Evolutionary conservation across 306 rosid species (phyloP).

Genomic region (Prunus campanulata): DNA sequence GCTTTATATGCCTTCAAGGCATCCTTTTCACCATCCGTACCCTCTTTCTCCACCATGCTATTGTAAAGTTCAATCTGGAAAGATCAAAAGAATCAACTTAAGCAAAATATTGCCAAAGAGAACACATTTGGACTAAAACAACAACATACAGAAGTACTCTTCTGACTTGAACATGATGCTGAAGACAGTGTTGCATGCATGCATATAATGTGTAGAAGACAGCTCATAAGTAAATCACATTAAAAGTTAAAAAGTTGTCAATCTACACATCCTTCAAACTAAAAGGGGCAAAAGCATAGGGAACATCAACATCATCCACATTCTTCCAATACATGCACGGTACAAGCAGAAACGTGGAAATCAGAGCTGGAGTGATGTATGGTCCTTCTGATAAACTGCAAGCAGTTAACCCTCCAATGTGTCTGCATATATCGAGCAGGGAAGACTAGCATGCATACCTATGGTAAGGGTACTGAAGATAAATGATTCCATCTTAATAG

Average conservation of each 20-base stretch:
- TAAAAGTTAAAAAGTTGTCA: not conserved
- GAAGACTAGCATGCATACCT: slow-evolving; percentile 7
- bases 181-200: not conserved
- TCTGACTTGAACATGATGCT: not conserved
- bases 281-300: not conserved
- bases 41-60: slow-evolving; percentile 78
- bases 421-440: not conserved
- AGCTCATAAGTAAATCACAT: not conserved
- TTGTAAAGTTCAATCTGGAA: slow-evolving; percentile 88
- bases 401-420: not conserved
- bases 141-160: not conserved
- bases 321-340: not conserved
- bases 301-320: slow-evolving; percentile 1
- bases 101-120: not conserved
- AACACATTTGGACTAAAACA: not conserved
- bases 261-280: not conserved
- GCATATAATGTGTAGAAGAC: not conserved
- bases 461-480: not conserved
- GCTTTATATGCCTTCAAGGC: slow-evolving; percentile 85
- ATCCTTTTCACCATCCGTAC: slow-evolving; percentile 59
- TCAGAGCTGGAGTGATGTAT: not conserved
- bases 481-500: not conserved
- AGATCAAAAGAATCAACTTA: slow-evolving; percentile 20
- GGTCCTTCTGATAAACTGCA: not conserved
- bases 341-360: slow-evolving; percentile 1